A percentile compares a stretch with the other conserved stretches of the same genome.
Conservation (phyloP, 352 stramenopile genomes). For the Globisporangium camurandrum region DNA sequence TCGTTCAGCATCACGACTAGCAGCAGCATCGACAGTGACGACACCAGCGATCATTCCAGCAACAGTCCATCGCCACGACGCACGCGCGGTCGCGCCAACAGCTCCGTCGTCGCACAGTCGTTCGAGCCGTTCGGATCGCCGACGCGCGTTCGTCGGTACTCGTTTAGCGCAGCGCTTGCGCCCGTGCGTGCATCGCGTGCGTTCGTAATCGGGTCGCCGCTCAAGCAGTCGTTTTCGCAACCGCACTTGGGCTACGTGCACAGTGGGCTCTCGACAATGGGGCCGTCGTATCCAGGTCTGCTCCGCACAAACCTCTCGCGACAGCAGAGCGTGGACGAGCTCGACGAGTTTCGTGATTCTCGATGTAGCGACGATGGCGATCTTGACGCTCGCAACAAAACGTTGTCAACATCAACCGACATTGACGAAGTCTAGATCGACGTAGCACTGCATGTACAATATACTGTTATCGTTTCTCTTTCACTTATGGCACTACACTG, state of each 20-base stretch:
- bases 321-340: constrained; percentile 11
- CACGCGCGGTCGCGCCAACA: constrained; percentile 9
- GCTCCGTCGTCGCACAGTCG: constrained; percentile 4
- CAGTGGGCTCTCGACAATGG: constrained; percentile 9
- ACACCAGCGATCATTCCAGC: background rate
- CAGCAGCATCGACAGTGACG: background rate
- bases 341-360: constrained; percentile 8
- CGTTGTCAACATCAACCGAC: constrained; percentile 1
- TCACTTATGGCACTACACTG: too few species aligned
- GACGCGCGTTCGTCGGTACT: constrained; percentile 10
- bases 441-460: too few species aligned
- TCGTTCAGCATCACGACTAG: too few species aligned
- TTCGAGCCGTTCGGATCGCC: constrained; percentile 10
- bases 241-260: constrained; percentile 11
- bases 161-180: constrained; percentile 5
- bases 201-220: constrained; percentile 6
- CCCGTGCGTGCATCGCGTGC: constrained; percentile 3
- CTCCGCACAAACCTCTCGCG: constrained; percentile 4
- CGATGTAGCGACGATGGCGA: constrained; percentile 2
- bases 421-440: constrained; percentile 14
- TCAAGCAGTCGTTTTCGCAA: constrained; percentile 10
- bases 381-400: background rate
- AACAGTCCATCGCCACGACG: background rate
- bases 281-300: constrained; percentile 5
- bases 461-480: too few species aligned